Percentiles rank a stretch among this genome's conserved stretches.
These are phyloP conservation scores for Colletotrichum magnum DNA, from an alignment of 2,329 filamentous ascomycete species.

Conservation along the genomic window DNA sequence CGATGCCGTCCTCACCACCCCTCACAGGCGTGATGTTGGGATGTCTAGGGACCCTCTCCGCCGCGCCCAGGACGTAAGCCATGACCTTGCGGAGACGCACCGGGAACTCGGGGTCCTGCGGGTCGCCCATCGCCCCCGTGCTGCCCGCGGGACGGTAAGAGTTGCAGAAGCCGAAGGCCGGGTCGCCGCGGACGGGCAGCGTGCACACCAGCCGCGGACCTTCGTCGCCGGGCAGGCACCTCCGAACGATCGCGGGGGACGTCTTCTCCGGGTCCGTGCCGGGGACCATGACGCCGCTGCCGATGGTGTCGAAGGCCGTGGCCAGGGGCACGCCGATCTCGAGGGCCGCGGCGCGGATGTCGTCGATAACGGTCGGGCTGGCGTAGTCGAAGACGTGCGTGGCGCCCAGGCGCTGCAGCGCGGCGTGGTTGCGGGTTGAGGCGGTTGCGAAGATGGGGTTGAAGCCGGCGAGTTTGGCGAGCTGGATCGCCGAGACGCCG, in stretches of 20 bases:
- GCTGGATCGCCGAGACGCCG: conserved; percentile 53
- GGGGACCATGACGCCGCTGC: conserved; percentile 3
- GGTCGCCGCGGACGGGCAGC: background rate
- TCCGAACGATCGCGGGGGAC: conserved; percentile 1
- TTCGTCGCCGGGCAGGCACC: background rate
- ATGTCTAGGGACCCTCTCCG: conserved; percentile 13
- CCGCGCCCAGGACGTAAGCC: background rate
- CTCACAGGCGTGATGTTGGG: conserved; percentile 12
- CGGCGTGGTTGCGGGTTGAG: conserved; percentile 49
- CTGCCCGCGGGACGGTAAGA: conserved; percentile 6
- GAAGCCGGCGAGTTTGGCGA: conserved; percentile 49
- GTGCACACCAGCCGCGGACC: conserved; percentile 11
- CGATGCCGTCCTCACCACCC: conserved; percentile 16
- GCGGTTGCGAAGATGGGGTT: conserved; percentile 50
- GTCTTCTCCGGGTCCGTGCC: background rate
- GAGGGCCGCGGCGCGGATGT: background rate
- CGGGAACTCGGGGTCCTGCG: conserved; percentile 21
- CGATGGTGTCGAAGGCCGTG: conserved; percentile 11
- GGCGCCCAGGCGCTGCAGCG: conserved; percentile 50
- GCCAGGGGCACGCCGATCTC: background rate
- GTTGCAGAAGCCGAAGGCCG: conserved; percentile 17
- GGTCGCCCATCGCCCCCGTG: conserved; percentile 10
- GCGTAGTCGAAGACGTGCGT: conserved; percentile 52
- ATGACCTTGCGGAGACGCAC: conserved; percentile 4
- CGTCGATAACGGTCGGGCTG: background rate